Evolutionary conservation across 2,329 filamentous ascomycete genomes (phyloP), one percentile per base, ranked within the genome.

Genomic region (Pochonia chlamydosporia): DNA sequence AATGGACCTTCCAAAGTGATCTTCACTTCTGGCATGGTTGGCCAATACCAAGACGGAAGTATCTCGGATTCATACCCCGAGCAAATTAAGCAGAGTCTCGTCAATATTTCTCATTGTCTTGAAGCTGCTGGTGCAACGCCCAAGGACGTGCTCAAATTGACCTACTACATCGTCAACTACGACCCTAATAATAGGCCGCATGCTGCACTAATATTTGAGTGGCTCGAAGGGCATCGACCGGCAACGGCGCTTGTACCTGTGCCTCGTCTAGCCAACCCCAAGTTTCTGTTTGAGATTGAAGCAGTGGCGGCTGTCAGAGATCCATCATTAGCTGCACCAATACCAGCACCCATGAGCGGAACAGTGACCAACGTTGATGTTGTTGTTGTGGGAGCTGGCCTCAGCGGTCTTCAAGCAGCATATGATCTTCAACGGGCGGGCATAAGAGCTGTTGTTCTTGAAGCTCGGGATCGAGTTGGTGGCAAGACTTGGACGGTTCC

Each of bases 391-490:
- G 74, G 74, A 3, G 73, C 70, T 0, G 74, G 74, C 4, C 57
- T 72, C 11, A 61, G 60, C 16, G 67, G 63, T 16, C 62, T 70
- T 9, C 52, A 61, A 20, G 68, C 70, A 0, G 70, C 70, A 1
- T 42, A 58, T 7, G 54, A 60, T 1, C 50, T 73, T 3, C 56
- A 64, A 4, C 43, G 56, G 1, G 63, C 64, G 0, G 69, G 69
- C 1, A 56, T 72, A 5, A 65, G 64, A 0, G 61, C 63, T n/a
- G 48, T 70, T 0, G 63, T 79, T 0, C 59, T 79, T 1, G 76
- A 79, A 52, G 74, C 74, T 2, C 63, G 69, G 4, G 64, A 75
- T 35, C 66, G 72, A 0, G 71, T 78, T 1, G 75, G 76, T 0
- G 76, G 76, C 6, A 79, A 79, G 58, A 76, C 72, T 0, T 74